A percentile compares a stretch with the other conserved stretches of the same genome.
Conservation (phyloP, 768 basidiomycete species). For the Mycena galericulata region DNA sequence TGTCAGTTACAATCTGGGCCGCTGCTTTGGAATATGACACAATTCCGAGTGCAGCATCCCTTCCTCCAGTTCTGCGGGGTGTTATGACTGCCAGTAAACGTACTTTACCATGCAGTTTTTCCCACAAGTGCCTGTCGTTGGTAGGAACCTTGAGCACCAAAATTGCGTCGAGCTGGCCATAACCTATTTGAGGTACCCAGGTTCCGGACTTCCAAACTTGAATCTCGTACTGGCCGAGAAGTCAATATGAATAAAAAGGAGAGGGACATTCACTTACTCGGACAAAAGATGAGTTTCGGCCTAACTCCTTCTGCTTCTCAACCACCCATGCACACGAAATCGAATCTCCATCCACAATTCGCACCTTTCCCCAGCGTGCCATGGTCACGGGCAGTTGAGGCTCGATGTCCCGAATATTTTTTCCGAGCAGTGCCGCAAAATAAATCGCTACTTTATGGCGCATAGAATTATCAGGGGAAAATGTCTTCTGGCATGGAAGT, state of each 20-base stretch:
- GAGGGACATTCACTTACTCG: slow-evolving; percentile 24
- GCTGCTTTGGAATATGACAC: neutral
- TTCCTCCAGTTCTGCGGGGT: neutral
- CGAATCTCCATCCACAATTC: slow-evolving; percentile 40
- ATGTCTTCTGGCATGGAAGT: slow-evolving; percentile 23
- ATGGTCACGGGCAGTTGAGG: slow-evolving; percentile 32
- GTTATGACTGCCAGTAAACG: neutral
- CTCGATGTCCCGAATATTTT: neutral
- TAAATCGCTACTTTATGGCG: slow-evolving; percentile 35
- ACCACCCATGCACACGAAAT: slow-evolving; percentile 24
- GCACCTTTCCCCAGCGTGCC: slow-evolving; percentile 41
- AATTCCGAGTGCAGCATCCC: neutral
- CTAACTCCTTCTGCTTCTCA: neutral
- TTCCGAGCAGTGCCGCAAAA: slow-evolving; percentile 25
- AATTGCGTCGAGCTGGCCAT: neutral
- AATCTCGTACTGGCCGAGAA: neutral
- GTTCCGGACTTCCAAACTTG: neutral
- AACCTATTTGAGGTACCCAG: neutral
- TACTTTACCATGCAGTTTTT: neutral
- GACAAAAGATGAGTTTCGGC: slow-evolving; percentile 34
- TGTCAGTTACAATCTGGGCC: neutral
- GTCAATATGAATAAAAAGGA: neutral
- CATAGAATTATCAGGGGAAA: slow-evolving; percentile 17
- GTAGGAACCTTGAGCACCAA: neutral
- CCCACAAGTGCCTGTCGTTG: neutral